Evolutionary conservation across 139 green algal genomes (phyloP).

Genomic region (Chlamydomonas incerta): DNA sequence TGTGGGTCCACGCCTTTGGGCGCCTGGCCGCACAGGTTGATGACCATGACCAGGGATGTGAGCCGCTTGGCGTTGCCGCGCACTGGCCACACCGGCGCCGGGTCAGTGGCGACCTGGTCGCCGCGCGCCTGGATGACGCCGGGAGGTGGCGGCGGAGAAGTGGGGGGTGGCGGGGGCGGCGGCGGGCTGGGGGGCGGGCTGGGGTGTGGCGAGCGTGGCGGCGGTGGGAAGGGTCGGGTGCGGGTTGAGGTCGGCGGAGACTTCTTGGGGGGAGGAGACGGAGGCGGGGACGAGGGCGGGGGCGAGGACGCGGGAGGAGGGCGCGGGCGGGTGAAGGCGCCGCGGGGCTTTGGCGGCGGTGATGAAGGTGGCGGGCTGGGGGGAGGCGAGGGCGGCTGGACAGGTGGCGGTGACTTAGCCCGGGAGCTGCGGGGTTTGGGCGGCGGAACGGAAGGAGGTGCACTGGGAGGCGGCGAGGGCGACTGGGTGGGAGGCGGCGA

Average conservation of each 20-base stretch:
- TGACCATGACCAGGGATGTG: neutral
- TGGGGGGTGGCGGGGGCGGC: neutral
- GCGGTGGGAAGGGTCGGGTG: neutral
- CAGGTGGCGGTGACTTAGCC: neutral
- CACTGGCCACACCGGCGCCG: neutral
- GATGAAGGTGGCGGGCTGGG: neutral
- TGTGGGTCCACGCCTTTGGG: neutral
- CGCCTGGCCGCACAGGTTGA: neutral
- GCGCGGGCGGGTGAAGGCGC: neutral
- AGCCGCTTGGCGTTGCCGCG: neutral
- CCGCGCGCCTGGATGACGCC: neutral
- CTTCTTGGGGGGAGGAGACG: neutral
- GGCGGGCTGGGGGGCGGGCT: neutral
- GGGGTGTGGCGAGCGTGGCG: neutral
- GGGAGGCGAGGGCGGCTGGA: neutral
- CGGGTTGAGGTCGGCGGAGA: neutral
- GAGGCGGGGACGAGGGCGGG: neutral
- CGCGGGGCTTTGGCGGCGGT: neutral
- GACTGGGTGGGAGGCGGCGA: neutral
- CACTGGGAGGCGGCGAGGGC: too few species aligned
- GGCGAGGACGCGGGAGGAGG: neutral
- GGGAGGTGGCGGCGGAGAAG: neutral
- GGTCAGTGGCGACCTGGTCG: neutral
- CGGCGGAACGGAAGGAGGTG: too few species aligned
- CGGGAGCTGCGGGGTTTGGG: too few species aligned